Conservation (phyloP, 1,139 yeast species). For the Starmera stellimalicola region DNA sequence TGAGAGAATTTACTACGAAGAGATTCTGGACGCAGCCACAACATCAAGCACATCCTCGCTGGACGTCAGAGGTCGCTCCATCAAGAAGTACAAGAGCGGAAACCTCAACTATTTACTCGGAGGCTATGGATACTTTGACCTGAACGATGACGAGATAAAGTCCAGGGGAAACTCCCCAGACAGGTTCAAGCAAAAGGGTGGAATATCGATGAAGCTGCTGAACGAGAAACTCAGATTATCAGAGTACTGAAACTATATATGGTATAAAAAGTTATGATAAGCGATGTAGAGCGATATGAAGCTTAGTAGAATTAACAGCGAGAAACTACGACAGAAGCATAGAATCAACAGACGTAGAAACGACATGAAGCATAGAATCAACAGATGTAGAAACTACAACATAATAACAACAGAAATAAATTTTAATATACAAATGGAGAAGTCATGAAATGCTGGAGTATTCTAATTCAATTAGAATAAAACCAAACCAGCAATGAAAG, state of each 20-base stretch:
- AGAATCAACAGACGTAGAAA: no score
- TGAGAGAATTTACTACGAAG: constrained; percentile 42
- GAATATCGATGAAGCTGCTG: constrained; percentile 50
- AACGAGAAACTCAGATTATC: constrained; percentile 67
- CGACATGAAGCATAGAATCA: no score
- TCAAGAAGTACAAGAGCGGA: constrained; percentile 21
- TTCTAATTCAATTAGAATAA: neutral
- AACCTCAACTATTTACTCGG: constrained; percentile 48
- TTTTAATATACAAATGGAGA: no score
- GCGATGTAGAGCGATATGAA: no score
- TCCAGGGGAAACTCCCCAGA: constrained; percentile 68
- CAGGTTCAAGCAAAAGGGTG: constrained; percentile 38
- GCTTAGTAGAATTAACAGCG: no score
- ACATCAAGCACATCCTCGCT: constrained; percentile 10
- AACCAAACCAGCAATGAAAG: constrained; percentile 1
- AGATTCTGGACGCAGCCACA: constrained; percentile 3
- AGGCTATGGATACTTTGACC: constrained; percentile 72
- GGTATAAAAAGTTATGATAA: no score
- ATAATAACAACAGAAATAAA: no score
- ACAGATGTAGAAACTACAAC: no score
- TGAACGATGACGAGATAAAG: constrained; percentile 61
- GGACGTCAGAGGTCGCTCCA: constrained; percentile 15
- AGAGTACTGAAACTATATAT: constrained; percentile 63
- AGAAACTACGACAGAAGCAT: no score
- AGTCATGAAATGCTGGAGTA: no score